Evolutionary conservation across 805 yeast genomes (phyloP), one percentile per base, ranked within the genome.

Genomic region (Kazachstania bromeliacearum): DNA sequence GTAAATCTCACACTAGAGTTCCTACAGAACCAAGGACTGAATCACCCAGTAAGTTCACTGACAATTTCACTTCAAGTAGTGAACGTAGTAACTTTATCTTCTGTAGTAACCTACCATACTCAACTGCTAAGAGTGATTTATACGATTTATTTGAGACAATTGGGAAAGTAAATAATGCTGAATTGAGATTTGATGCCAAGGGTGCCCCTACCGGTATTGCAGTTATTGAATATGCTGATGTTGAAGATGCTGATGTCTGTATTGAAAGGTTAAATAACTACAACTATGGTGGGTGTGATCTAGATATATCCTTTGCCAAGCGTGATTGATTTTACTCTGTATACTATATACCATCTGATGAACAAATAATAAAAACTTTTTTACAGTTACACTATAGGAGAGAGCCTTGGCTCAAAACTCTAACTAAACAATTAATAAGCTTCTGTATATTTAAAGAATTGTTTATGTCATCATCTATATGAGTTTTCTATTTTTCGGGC

Each of bases 101-200:
- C 53, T 87, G 82, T 16, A 70, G 69, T 31, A 89, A 89, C 64
- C 66, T 89, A 53, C 97, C 97, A 21, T 85, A 75, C 69, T 79
- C 87, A 35, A 88, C 96, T n/a, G 75, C 85, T 22, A 77, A 79
- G 46, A 77, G 79, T 39, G 96, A 89, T 60, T 70, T 89, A 45
- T 74, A 68, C 45, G 96, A 88, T 46, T 69, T 89, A 40, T 88
- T 88, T 56, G 89, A 80, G 55, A 79, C 89, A 25, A 74, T 87
- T 37, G 95, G 95, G 16, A 64, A 71, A 33, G 85, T 89, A 13
- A 65, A 60, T 28, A 70, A 70, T 29, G 95, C 96, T 15, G 94
- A 85, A 57, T 68, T 89, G 42, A 84, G 77, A 56, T 72, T 59
- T 49, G 71, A 70, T 44, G 55, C 66, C 4, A 60, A 62, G 25